Evolutionary conservation across 768 basidiomycete species (phyloP).

Genomic region (Russula vinacea): DNA sequence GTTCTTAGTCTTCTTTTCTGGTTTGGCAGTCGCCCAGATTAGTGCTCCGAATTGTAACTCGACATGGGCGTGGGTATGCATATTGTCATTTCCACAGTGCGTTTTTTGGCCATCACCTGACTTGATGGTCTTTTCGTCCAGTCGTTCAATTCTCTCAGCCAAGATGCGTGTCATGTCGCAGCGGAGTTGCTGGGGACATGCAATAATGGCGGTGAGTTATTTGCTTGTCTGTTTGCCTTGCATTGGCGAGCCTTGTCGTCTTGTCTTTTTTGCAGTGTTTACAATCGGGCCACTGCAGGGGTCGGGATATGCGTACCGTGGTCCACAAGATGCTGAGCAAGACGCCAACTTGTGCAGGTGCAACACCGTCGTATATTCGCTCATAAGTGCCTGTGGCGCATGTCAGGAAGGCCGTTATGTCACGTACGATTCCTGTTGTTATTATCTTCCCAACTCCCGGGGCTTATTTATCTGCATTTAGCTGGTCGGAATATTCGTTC

Average conservation of each 20-base stretch:
- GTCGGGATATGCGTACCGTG: not conserved
- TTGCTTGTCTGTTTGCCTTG: too few relatives aligned
- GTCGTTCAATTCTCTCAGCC: not conserved
- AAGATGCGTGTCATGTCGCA: constrained; percentile 1
- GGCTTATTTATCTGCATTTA: not conserved
- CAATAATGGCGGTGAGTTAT: not conserved
- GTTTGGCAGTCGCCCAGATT: too few relatives aligned
- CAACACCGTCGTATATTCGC: not conserved
- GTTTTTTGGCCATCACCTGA: too few relatives aligned
- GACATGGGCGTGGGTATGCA: too few relatives aligned
- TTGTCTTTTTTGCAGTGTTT: not conserved
- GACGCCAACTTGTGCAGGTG: not conserved
- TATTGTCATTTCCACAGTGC: too few relatives aligned
- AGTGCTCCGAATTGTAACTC: too few relatives aligned
- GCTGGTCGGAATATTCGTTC: not conserved
- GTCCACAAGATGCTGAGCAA: not conserved
- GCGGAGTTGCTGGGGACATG: not conserved
- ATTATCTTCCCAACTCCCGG: not conserved
- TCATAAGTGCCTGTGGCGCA: constrained; percentile 12
- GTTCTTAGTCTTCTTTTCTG: too few relatives aligned
- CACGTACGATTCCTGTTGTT: not conserved
- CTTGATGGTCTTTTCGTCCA: not conserved
- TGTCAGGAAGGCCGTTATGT: not conserved
- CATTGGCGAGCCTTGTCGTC: not conserved
- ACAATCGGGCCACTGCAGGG: not conserved